A percentile compares a stretch with the other conserved stretches of the same genome.
phyloP scores from a whole-genome alignment of 345 rosid species.

The Diplotaxis tenuifolia region DNA sequence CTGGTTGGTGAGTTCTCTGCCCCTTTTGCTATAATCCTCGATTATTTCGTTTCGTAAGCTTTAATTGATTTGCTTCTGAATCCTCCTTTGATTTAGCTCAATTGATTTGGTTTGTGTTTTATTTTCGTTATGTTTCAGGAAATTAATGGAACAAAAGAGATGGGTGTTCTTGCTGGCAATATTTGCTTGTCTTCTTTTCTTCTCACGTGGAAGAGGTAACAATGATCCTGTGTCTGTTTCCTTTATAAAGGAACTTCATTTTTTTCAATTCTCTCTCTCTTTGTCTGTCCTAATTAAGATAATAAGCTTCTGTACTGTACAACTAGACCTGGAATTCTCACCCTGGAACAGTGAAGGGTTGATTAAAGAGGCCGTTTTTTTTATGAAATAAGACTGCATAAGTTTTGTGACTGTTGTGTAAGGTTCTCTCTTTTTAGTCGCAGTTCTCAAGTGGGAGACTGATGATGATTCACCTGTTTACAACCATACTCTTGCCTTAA shows the following conservation, averaged over 20 bases:
- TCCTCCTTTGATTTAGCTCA: slow-evolving; percentile 1
- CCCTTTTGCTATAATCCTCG: neutral
- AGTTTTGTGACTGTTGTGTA: neutral
- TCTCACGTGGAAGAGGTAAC: slow-evolving; percentile 51
- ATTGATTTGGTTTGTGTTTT: neutral
- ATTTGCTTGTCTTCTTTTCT: slow-evolving; percentile 35
- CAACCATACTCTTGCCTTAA: slow-evolving; percentile 82
- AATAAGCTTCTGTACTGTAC: neutral
- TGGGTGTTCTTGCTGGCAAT: slow-evolving; percentile 38
- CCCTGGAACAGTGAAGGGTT: neutral
- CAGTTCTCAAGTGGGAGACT: slow-evolving; percentile 53
- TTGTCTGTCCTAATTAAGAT: neutral
- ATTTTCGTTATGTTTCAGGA: slow-evolving; percentile 31
- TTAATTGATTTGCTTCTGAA: neutral
- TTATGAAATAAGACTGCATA: neutral
- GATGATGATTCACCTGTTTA: slow-evolving; percentile 41
- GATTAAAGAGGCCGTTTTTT: neutral
- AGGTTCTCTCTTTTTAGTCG: neutral
- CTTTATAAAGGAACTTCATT: neutral
- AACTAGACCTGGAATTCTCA: neutral
- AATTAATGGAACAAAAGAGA: slow-evolving; percentile 44
- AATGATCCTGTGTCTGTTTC: slow-evolving; percentile 2
- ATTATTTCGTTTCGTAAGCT: neutral
- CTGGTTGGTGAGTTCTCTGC: neutral
- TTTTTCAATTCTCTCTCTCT: neutral